Conservation (phyloP, 805 yeast species). For the Yarrowia keelungensis region DNA sequence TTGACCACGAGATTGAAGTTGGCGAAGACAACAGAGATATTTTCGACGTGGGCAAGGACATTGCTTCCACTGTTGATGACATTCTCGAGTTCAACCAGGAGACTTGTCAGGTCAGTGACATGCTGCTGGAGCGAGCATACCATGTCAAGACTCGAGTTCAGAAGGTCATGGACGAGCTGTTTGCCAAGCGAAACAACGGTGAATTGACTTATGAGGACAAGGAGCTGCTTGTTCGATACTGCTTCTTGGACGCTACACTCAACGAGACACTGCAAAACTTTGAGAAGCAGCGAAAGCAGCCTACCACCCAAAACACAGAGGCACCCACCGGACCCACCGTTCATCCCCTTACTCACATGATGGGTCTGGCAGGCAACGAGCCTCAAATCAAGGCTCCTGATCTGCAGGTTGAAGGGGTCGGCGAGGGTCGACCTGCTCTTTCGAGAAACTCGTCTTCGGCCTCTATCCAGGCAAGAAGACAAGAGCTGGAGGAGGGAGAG, state of each 20-base stretch:
- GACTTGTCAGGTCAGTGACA: constrained; percentile 44
- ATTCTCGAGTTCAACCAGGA: constrained; percentile 41
- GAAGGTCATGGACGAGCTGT: constrained; percentile 61
- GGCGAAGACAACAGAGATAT: constrained; percentile 53
- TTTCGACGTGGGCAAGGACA: constrained; percentile 45
- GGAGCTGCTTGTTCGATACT: constrained; percentile 72
- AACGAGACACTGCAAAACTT: constrained; percentile 56
- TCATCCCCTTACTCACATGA: constrained; percentile 37
- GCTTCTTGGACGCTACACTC: constrained; percentile 73
- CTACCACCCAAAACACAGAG: not conserved
- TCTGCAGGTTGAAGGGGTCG: constrained; percentile 28
- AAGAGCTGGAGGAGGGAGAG: constrained; percentile 92
- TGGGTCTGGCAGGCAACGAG: constrained; percentile 30
- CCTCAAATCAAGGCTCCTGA: constrained; percentile 34
- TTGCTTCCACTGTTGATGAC: constrained; percentile 44
- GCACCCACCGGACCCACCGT: constrained; percentile 1
- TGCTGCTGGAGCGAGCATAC: constrained; percentile 53
- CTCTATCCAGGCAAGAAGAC: constrained; percentile 67
- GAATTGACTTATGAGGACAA: constrained; percentile 72
- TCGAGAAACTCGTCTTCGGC: constrained; percentile 46
- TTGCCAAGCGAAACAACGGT: constrained; percentile 61
- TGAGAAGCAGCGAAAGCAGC: constrained; percentile 37
- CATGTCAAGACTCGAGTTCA: constrained; percentile 55
- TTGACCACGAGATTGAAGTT: constrained; percentile 47
- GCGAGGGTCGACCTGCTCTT: constrained; percentile 38